A percentile compares a stretch with the other conserved stretches of the same genome.
These are phyloP conservation scores for Cladobotryum protrusum DNA, from an alignment of 2,329 filamentous ascomycete genomes.

Conservation along the genomic window DNA sequence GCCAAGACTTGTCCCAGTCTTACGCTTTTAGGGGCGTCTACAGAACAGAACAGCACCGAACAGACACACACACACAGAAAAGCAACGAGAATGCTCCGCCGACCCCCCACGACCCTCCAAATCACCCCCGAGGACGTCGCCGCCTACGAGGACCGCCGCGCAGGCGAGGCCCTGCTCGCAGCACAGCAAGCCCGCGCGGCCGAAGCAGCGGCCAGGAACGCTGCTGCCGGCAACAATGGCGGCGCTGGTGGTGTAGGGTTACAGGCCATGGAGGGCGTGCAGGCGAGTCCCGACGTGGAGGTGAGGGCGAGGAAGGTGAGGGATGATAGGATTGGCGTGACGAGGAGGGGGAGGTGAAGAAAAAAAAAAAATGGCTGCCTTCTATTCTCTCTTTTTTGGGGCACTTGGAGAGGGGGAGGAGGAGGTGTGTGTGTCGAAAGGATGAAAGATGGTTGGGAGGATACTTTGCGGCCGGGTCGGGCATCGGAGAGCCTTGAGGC, in stretches of 20 bases:
- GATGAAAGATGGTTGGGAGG: too few species aligned
- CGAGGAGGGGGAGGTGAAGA: constrained; percentile 15
- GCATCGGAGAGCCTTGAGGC: background rate
- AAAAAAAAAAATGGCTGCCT: too few species aligned
- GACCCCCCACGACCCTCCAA: constrained; percentile 59
- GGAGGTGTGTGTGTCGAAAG: too few species aligned
- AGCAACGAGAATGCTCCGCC: constrained; percentile 52
- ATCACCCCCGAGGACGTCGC: constrained; percentile 66
- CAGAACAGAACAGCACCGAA: background rate
- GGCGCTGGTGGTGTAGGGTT: constrained; percentile 19
- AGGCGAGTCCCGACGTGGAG: constrained; percentile 21
- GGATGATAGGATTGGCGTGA: constrained; percentile 35
- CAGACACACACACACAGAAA: background rate
- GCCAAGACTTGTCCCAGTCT: background rate
- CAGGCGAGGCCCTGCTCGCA: constrained; percentile 32
- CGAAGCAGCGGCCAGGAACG: constrained; percentile 16
- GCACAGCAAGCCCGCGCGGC: constrained; percentile 26
- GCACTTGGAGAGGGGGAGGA: too few species aligned
- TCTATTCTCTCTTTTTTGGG: too few species aligned
- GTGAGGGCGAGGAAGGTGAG: constrained; percentile 23
- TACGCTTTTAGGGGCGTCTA: background rate
- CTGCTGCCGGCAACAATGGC: constrained; percentile 5
- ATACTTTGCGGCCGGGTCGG: too few species aligned
- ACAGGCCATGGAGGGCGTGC: constrained; percentile 24
- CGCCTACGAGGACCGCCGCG: constrained; percentile 60